Evolutionary conservation across 805 yeast species (phyloP).

Genomic region (Grigorovia humatica): DNA sequence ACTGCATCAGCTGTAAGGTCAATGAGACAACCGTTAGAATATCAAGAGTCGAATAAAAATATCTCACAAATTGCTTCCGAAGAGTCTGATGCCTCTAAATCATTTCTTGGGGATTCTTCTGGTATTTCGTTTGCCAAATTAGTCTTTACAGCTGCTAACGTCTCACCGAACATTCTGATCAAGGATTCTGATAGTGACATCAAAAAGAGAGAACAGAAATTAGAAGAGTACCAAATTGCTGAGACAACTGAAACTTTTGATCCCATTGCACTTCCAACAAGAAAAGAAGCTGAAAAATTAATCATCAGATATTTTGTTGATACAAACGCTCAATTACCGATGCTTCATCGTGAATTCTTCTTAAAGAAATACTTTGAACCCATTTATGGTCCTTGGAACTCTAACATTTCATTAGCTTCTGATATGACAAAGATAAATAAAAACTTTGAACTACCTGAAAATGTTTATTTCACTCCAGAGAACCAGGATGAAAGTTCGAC

Average conservation of each 20-base stretch:
- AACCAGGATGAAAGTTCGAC: conserved; percentile 4
- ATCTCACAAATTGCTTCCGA: conserved; percentile 17
- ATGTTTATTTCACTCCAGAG: conserved; percentile 6
- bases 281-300: conserved; percentile 56
- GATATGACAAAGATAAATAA: conserved; percentile 37
- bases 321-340: conserved; percentile 74
- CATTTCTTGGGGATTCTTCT: conserved; percentile 41
- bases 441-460: conserved; percentile 26
- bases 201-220: conserved; percentile 11
- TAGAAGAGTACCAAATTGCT: conserved; percentile 14
- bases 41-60: conserved; percentile 15
- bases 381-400: conserved; percentile 59
- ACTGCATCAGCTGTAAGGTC: conserved; percentile 2
- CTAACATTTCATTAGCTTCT: conserved; percentile 46
- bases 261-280: conserved; percentile 45
- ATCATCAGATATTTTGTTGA: conserved; percentile 62
- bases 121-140: conserved; percentile 69
- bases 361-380: conserved; percentile 61
- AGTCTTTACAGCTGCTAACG: conserved; percentile 67
- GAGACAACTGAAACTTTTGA: conserved; percentile 15
- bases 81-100: conserved; percentile 18
- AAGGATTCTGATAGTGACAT: conserved; percentile 20
- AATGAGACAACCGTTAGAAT: conserved; percentile 8
- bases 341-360: conserved; percentile 73
- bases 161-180: conserved; percentile 30